A percentile compares a stretch with the other conserved stretches of the same genome.
phyloP scores from a whole-genome alignment of 441 rosid species.

The Populus hybrid region DNA sequence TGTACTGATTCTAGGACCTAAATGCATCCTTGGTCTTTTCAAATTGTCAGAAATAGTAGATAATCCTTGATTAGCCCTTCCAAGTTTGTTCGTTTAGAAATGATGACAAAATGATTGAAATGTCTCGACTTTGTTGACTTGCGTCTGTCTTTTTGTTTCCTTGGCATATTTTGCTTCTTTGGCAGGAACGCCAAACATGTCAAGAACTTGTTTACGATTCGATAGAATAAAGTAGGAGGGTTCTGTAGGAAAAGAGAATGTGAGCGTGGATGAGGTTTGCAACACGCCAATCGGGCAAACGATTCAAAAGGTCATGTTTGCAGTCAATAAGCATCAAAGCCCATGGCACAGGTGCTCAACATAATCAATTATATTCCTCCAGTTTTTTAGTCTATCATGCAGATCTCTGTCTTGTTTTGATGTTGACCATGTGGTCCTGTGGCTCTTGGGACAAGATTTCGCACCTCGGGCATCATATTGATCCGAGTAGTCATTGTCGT shows the following conservation, averaged over 20 bases:
- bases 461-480: neutral
- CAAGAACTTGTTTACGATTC: neutral
- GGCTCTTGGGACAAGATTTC: neutral
- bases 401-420: neutral
- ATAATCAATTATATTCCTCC: neutral
- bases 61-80: constrained; percentile 29
- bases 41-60: constrained; percentile 35
- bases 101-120: constrained; percentile 32
- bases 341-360: constrained; percentile 2
- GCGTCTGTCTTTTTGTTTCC: constrained; percentile 17
- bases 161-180: constrained; percentile 4
- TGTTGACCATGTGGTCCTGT: constrained; percentile 6
- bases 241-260: constrained; percentile 1
- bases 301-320: constrained; percentile 9
- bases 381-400: neutral
- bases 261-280: constrained; percentile 1
- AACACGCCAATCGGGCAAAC: neutral
- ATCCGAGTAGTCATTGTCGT: neutral
- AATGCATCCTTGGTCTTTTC: constrained; percentile 13
- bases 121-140: constrained; percentile 38
- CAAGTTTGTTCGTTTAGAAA: constrained; percentile 18
- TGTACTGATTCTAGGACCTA: neutral
- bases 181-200: constrained; percentile 12
- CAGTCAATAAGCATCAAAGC: constrained; percentile 24
- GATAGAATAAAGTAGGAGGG: neutral